Evolutionary conservation across 1,284 basidiomycete genomes (phyloP).

Genomic region (Neonothopanus nambi): DNA sequence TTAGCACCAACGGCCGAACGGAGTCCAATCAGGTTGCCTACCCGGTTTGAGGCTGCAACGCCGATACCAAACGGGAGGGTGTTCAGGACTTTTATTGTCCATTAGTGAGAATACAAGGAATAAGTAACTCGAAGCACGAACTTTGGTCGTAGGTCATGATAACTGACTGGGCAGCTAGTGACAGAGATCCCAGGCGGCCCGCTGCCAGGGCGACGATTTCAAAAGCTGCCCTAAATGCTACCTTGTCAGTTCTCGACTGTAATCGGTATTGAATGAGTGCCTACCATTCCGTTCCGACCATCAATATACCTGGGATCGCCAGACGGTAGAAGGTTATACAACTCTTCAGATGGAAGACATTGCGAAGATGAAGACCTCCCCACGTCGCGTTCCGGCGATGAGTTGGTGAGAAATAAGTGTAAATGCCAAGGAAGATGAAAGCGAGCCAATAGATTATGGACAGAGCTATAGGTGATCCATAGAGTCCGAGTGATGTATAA

Average conservation of each 20-base stretch:
- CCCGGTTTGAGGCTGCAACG: conserved; percentile 70
- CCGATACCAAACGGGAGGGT: conserved; percentile 72
- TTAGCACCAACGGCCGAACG: conserved; percentile 54
- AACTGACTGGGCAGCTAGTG: conserved; percentile 74
- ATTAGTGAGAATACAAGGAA: conserved; percentile 1
- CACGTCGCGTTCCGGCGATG: conserved; percentile 62
- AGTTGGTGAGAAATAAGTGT: conserved; percentile 48
- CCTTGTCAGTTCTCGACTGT: background rate
- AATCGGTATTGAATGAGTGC: conserved; percentile 16
- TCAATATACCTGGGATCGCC: conserved; percentile 71
- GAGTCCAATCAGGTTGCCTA: conserved; percentile 74
- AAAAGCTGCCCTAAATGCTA: conserved; percentile 62
- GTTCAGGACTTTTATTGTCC: conserved; percentile 48
- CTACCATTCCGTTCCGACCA: conserved; percentile 80
- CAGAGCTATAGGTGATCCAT: conserved; percentile 66
- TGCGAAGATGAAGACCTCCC: conserved; percentile 53
- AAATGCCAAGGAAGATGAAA: conserved; percentile 52
- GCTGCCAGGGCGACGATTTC: conserved; percentile 81
- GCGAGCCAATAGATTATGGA: conserved; percentile 71
- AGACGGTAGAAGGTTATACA: conserved; percentile 60
- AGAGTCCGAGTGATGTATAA: conserved; percentile 56
- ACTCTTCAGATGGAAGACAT: conserved; percentile 48
- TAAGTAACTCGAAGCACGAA: conserved; percentile 29
- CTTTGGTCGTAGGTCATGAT: conserved; percentile 86
- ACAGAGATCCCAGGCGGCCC: conserved; percentile 61